Evolutionary conservation across 768 basidiomycete species (phyloP).

Genomic region (Suillus spraguei): DNA sequence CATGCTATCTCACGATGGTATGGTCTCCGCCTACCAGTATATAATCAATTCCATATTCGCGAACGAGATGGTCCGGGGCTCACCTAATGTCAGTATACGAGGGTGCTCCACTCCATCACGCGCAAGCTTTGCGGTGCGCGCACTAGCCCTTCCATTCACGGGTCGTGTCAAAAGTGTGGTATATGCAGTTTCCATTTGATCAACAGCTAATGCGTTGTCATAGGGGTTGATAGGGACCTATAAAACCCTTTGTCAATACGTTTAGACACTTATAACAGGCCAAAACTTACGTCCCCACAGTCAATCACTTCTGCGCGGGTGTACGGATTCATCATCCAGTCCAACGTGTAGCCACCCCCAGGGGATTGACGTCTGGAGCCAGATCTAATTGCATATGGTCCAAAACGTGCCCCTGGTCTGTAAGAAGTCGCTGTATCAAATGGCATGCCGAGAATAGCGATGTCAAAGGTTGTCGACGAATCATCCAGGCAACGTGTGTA

Average conservation of each 20-base stretch:
- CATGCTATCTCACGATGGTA: constrained; percentile 53
- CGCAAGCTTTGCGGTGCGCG: constrained; percentile 31
- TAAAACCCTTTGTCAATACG: not conserved
- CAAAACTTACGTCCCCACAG: constrained; percentile 67
- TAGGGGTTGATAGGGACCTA: constrained; percentile 74
- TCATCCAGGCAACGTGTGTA: constrained; percentile 71
- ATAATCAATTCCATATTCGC: not conserved
- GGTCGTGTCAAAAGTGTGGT: constrained; percentile 61
- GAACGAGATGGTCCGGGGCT: constrained; percentile 2
- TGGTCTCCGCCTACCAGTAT: constrained; percentile 70
- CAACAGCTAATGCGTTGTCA: constrained; percentile 75
- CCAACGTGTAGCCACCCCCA: constrained; percentile 58
- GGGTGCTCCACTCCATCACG: constrained; percentile 63
- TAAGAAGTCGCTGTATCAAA: constrained; percentile 63
- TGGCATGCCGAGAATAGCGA: constrained; percentile 73
- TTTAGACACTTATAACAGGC: not conserved
- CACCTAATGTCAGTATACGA: constrained; percentile 57
- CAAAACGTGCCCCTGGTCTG: constrained; percentile 71
- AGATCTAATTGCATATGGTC: constrained; percentile 75
- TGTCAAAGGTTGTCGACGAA: constrained; percentile 54
- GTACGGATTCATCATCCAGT: constrained; percentile 67
- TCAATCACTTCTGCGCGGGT: constrained; percentile 63
- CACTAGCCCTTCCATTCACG: constrained; percentile 24
- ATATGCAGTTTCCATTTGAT: constrained; percentile 83
- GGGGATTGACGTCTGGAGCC: constrained; percentile 63